Base-by-base conservation (phyloP, 352 stramenopile species). In the Salisapilia sapeloensis region DNA sequence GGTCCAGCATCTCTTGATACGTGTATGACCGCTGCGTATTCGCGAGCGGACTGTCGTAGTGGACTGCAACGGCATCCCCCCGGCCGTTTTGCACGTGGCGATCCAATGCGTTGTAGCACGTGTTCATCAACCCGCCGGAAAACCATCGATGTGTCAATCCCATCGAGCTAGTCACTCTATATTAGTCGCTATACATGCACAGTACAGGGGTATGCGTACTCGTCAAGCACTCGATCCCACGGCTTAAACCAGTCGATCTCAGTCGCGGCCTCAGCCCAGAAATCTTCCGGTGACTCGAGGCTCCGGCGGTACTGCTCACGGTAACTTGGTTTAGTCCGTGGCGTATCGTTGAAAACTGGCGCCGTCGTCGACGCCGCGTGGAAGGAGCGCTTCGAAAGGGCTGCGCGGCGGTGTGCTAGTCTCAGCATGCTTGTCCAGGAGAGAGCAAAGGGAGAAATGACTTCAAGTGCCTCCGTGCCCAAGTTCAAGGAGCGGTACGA, bases 1-100 rank as follows among this genome's bases (percentile, higher is more conserved):
- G 26, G 26, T 83, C 47, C 24, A 87, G 46, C 10, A 92, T 44
- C 42, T 92, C 51, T 2, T 36, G 38, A 49, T 87, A 93, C 14
- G 79, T 87, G 33, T 75, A 56, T 17, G 48, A 57, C 18, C 53
- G 61, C 39, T 79, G 71, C 40, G 49, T 71, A 20, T 33, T 48
- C 0, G 75, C 79, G 2, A 79, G 46, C 16, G 60, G 56, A 31
- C 62, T 74, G 33, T 79, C 60, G 34, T 79, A 79, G 26, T 57
- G 44, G 16, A 83, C 50, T 4, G 67, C 67, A 21, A 58, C 29
- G 15, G 54, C 48, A 22, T 77, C 53, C 26, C 66, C 67, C n/a
- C 58, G 48, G 24, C 60, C 60, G n/a, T 44, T 50, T 19, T 49
- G 47, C 25, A 77, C 64, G 25, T 77, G 61, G 17, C 71, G 50